Conservation (phyloP, 176 grass and related monocot genomes). For the Musa acuminata region DNA sequence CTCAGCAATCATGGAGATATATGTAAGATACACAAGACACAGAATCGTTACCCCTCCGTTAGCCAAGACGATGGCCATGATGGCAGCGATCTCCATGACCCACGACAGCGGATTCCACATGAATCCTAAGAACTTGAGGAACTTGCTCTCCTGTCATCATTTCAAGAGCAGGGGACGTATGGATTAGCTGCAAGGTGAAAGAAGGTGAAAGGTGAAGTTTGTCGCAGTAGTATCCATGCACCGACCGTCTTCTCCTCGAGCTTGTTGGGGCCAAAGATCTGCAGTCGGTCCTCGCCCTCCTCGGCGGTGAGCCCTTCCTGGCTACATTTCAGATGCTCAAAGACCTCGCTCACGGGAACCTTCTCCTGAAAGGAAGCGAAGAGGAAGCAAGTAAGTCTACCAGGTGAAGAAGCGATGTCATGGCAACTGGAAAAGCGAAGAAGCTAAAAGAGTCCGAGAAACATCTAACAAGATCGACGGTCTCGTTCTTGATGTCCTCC, state of each 20-base stretch:
- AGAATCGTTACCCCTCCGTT: conserved; percentile 41
- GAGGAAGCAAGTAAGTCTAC: neutral
- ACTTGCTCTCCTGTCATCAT: conserved; percentile 44
- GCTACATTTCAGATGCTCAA: conserved; percentile 61
- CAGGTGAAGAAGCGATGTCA: neutral
- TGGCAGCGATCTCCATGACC: conserved; percentile 87
- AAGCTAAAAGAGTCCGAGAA: neutral
- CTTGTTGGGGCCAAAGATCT: conserved; percentile 71
- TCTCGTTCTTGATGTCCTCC: conserved; percentile 39
- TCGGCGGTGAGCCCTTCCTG: conserved; percentile 47
- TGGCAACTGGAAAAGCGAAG: neutral
- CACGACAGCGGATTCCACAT: conserved; percentile 95
- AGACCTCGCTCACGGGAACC: conserved; percentile 61
- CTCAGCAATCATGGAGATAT: neutral
- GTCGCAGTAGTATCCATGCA: neutral
- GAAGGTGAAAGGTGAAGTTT: no score
- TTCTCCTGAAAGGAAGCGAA: conserved; percentile 35
- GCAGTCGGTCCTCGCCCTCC: conserved; percentile 45
- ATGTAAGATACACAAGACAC: neutral
- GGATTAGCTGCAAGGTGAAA: no score
- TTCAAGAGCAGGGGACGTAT: no score
- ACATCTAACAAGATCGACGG: conserved; percentile 32
- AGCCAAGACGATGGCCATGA: conserved; percentile 88
- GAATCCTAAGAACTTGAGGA: conserved; percentile 92
- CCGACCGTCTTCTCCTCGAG: conserved; percentile 81